Base-by-base conservation (phyloP, 169 alveolate species). In the Plasmodium fragile region DNA sequence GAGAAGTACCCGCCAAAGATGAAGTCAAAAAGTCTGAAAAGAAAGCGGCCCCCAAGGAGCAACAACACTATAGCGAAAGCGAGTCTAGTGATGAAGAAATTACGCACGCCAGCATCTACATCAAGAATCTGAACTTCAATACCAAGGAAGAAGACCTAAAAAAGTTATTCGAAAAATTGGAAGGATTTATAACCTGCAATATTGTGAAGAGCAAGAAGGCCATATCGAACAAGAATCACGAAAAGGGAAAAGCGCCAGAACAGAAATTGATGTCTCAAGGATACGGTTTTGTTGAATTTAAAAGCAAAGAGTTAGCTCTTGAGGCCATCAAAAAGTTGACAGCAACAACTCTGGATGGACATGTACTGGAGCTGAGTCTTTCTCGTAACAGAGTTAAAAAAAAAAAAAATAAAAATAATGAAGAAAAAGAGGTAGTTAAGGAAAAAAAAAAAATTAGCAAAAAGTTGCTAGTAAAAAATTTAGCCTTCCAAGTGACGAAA, bases 401-500 rank as follows among this genome's bases (percentile, higher is more conserved):
- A 71, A 75, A 75, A 34, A 41, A 59, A 43, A 82, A 80, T 16
- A 72, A 92, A 75, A 72, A 93, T 36, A 73, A 72, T 32, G 83
- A 83, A 83, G 95, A 93, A 72, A 43, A 85, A 83, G 49, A 87
- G 49, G 65, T 92, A 90, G 70, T 93, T 83, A 87, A 82, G 41
- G 93, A 94, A 28, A 92, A 95, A 34, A 92, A 90, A 13, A 82
- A 82, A 73, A 93, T 93, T 8, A 92, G 98, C 34, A 97, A 98
- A 92, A 98, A 98, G 82, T 93, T 99, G 22, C 89, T 98, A 25
- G 98, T 99, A 18, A 98, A 97, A 95, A 98, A 98, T 85, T 92
- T 99, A 41, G 99, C 99, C 36, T 99, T 98, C 97, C 99, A 98
- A 95, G 99, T 99, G 32, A 97, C 98, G 3, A 97, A 96, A 73